A percentile compares a stretch with the other conserved stretches of the same genome.
Evolutionary conservation across 1,284 basidiomycete species (phyloP).

Genomic region (Apiotrichum mycotoxinovorans): DNA sequence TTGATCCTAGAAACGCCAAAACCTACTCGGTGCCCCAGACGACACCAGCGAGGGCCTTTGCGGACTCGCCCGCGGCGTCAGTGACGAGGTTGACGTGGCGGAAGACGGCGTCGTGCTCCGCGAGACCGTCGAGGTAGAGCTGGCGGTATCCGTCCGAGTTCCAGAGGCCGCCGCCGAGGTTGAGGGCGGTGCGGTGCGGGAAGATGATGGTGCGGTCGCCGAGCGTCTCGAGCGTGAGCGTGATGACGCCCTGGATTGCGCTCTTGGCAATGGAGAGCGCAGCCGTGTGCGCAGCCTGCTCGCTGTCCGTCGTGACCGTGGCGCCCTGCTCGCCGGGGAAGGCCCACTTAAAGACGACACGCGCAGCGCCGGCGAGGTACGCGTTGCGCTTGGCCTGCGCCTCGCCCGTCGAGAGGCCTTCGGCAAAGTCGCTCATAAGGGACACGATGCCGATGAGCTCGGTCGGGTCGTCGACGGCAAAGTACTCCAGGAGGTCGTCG

Average conservation of each 20-base stretch:
- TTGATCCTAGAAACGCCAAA: too few relatives aligned
- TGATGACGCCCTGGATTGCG: constrained; percentile 28
- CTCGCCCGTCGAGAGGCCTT: constrained; percentile 29
- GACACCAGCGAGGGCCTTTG: constrained; percentile 31
- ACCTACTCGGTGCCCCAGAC: constrained; percentile 15
- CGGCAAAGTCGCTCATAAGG: constrained; percentile 27
- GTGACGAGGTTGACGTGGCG: constrained; percentile 29
- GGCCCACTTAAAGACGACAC: constrained; percentile 38
- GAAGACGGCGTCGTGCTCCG: constrained; percentile 28
- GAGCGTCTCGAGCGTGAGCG: constrained; percentile 31
- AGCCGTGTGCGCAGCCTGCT: constrained; percentile 18
- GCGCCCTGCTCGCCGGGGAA: constrained; percentile 31
- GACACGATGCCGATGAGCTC: constrained; percentile 37
- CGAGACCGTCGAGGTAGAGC: constrained; percentile 31
- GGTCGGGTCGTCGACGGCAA: constrained; percentile 32
- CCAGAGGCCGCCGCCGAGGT: constrained; percentile 42
- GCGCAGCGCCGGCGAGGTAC: constrained; percentile 35
- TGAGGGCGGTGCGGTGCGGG: constrained; percentile 28
- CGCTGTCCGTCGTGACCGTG: constrained; percentile 3
- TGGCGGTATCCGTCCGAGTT: constrained; percentile 34
- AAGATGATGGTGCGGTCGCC: constrained; percentile 36
- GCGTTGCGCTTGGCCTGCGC: constrained; percentile 39
- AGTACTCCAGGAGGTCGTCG: constrained; percentile 37
- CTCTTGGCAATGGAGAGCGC: constrained; percentile 28
- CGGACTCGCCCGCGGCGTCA: constrained; percentile 42